phyloP scores from a whole-genome alignment of 225 moss, liverwort and hornwort species.

The Polytrichum commune region DNA sequence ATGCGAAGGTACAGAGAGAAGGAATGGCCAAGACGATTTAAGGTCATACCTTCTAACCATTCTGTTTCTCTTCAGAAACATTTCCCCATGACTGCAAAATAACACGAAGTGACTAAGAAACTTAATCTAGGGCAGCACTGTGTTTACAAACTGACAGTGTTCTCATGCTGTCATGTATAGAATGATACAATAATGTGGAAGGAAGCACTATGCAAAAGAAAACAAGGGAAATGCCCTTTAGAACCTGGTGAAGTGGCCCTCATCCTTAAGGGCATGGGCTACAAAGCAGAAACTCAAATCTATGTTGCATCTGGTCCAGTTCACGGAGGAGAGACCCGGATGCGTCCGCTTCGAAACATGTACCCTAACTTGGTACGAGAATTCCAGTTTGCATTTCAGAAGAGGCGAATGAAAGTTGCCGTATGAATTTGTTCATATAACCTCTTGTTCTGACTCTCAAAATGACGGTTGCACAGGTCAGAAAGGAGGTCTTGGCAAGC shows the following conservation, averaged over 20 bases:
- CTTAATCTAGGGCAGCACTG: no score
- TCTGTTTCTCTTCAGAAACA: no score
- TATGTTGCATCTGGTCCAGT: constrained; percentile 53
- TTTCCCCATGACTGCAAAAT: no score
- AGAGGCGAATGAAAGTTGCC: neutral
- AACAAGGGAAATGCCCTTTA: constrained; percentile 57
- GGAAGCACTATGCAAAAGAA: constrained; percentile 50
- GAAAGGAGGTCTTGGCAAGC: constrained; percentile 39
- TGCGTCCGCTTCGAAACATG: constrained; percentile 38
- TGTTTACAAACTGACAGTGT: no score
- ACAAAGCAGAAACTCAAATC: constrained; percentile 32
- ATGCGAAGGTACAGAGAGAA: constrained; percentile 37
- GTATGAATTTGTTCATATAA: no score
- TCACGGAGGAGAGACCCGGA: constrained; percentile 38
- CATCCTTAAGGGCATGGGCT: constrained; percentile 51
- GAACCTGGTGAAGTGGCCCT: constrained; percentile 57
- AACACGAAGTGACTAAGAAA: no score
- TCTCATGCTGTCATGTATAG: constrained; percentile 8
- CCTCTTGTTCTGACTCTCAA: neutral
- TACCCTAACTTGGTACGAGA: constrained; percentile 53
- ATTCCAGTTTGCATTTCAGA: neutral
- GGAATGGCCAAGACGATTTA: constrained; percentile 49
- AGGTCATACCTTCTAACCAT: constrained; percentile 17
- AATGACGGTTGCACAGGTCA: constrained; percentile 19
- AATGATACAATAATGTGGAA: constrained; percentile 45